A percentile compares a stretch with the other conserved stretches of the same genome.
These are phyloP conservation scores for Aspergillus ostianus DNA, from an alignment of 495 filamentous ascomycete species.

Conservation along the genomic window DNA sequence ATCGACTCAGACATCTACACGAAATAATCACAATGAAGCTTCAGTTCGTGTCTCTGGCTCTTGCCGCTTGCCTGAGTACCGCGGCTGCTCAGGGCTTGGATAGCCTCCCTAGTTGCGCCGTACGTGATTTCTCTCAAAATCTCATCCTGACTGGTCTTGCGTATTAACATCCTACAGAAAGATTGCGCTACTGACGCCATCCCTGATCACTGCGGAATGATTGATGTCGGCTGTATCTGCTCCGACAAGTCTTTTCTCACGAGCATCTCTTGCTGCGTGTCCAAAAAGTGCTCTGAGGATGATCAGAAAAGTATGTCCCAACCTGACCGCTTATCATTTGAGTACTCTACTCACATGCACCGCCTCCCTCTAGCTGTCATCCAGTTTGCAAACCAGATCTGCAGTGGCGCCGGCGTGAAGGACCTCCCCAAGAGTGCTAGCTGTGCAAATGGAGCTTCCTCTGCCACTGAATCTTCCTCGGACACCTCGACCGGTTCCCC, in stretches of 20 bases:
- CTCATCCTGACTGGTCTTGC: neutral
- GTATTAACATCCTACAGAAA: slow-evolving; percentile 36
- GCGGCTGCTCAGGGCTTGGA: slow-evolving; percentile 41
- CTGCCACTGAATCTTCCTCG: slow-evolving; percentile 22
- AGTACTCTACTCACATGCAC: neutral
- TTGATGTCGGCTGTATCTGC: slow-evolving; percentile 71
- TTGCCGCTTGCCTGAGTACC: slow-evolving; percentile 31
- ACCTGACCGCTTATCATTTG: neutral
- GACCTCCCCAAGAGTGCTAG: slow-evolving; percentile 36
- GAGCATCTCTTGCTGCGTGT: slow-evolving; percentile 67
- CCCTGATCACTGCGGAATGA: slow-evolving; percentile 48
- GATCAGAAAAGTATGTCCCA: slow-evolving; percentile 56
- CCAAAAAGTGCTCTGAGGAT: slow-evolving; percentile 44
- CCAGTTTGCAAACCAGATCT: slow-evolving; percentile 49
- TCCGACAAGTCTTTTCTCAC: slow-evolving; percentile 53
- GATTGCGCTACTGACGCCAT: slow-evolving; percentile 50
- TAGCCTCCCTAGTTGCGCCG: slow-evolving; percentile 52
- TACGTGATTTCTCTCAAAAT: slow-evolving; percentile 18
- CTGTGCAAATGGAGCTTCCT: slow-evolving; percentile 31
- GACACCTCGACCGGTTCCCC: slow-evolving; percentile 13
- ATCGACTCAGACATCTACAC: neutral
- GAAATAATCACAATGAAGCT: slow-evolving; percentile 36
- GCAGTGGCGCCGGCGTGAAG: slow-evolving; percentile 40
- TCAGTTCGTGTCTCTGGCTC: slow-evolving; percentile 26
- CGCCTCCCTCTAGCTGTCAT: slow-evolving; percentile 39